Base-by-base conservation (phyloP, 768 basidiomycete genomes). In the Hericium erinaceus region DNA sequence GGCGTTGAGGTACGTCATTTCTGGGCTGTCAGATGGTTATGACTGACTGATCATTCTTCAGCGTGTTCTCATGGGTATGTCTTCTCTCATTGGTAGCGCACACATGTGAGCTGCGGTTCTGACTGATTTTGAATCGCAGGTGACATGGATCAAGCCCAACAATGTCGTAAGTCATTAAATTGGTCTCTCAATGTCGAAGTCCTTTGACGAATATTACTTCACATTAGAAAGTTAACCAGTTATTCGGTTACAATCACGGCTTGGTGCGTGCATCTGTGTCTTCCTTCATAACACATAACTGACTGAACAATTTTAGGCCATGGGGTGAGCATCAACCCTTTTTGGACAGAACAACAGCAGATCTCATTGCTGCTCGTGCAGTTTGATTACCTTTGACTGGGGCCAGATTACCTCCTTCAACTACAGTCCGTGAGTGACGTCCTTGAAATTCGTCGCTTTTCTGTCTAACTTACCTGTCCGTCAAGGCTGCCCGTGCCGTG, bases 181-280 rank as follows among this genome's bases (percentile, higher is more conserved):
- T 46, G 44, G 22, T 26, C 49, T 13, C 11, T 51, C 24, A 10
- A 18, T 46, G 16, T 51, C 49, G 20, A 37, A 11, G 49, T 37
- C 2, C 6, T 18, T 20, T 46, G n/a, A 46, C 5, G 33, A 50
- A 18, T 51, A 51, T 26, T 24, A 33, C 13, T 16, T 16, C 28
- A 51, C 44, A 33, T 33, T 37, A 51, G 49, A 26, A 60, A 48
- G 61, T 74, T 52, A 73, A 72, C 63, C 69, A 69, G 62, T 63
- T 89, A 64, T 89, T 89, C 61, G 87, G 87, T 40, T 33, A 26
- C 40, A 22, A 13, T 8, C 54, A 55, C 44, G 54, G 54, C 20
- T 40, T 55, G 24, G 52, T 51, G 20, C 22, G 49, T 26, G 16
- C 11, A 8, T 33, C 33, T 33, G 44, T n/a, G 13, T 51, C 26